These are phyloP conservation scores for Trichoderma erinaceum DNA, from an alignment of 495 filamentous ascomycete species.

Conservation along the genomic window DNA sequence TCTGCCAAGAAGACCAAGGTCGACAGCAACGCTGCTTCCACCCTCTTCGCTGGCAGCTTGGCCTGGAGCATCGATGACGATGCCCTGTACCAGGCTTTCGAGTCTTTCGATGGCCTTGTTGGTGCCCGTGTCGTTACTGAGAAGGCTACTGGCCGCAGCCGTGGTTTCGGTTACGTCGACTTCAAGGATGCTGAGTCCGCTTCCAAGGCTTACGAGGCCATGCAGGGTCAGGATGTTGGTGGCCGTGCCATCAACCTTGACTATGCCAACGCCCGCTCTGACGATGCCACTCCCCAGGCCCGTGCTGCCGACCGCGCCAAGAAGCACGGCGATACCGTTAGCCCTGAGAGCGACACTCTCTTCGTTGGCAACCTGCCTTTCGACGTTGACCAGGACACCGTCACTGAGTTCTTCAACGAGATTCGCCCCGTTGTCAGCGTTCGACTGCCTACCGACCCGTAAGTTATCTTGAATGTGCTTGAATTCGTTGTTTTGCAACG, in stretches of 20 bases:
- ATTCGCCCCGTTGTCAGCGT: conserved; percentile 67
- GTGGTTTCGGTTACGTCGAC: conserved; percentile 96
- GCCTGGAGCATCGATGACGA: conserved; percentile 95
- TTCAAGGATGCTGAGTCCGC: conserved; percentile 65
- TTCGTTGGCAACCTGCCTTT: conserved; percentile 93
- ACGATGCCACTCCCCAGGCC: conserved; percentile 35
- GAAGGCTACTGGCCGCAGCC: conserved; percentile 73
- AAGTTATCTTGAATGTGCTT: conserved; percentile 25
- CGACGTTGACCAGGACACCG: conserved; percentile 67
- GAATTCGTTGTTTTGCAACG: not conserved
- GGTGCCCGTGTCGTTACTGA: conserved; percentile 79
- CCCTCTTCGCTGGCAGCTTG: conserved; percentile 86
- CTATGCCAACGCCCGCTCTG: conserved; percentile 67
- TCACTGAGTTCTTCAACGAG: conserved; percentile 69
- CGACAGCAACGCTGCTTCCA: conserved; percentile 46
- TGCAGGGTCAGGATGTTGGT: conserved; percentile 75
- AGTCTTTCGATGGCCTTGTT: conserved; percentile 70
- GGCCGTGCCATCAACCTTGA: conserved; percentile 85
- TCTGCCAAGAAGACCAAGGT: conserved; percentile 79
- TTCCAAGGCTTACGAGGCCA: conserved; percentile 69
- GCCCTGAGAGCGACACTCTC: conserved; percentile 76
- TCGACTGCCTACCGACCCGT: conserved; percentile 82
- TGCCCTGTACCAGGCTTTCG: conserved; percentile 80
- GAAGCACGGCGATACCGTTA: conserved; percentile 68
- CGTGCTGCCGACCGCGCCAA: conserved; percentile 63